A percentile compares a stretch with the other conserved stretches of the same genome.
Evolutionary conservation across 257 asterid species (phyloP).

Genomic region (Dorcoceras hygrometricum): DNA sequence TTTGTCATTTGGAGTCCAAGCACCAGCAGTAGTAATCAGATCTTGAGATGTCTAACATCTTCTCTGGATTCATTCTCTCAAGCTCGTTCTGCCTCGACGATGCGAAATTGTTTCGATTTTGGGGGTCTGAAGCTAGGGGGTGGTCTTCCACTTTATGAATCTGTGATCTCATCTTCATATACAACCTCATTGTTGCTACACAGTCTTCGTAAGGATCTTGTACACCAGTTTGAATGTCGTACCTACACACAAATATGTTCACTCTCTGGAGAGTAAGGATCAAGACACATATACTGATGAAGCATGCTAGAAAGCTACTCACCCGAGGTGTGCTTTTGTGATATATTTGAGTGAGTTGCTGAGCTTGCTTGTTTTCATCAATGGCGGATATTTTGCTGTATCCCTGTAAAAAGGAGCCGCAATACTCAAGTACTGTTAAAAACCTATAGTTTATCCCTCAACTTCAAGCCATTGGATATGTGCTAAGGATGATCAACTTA

Average conservation of each 20-base stretch:
- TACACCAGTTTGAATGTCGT: slow-evolving; percentile 71
- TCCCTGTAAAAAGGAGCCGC: slow-evolving; percentile 49
- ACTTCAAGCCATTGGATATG: background rate
- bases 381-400: slow-evolving; percentile 75
- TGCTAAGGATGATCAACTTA: background rate
- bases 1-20: slow-evolving; percentile 46
- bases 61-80: slow-evolving; percentile 78
- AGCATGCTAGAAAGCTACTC: slow-evolving; percentile 28
- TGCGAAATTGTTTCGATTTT: slow-evolving; percentile 67
- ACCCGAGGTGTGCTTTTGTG: slow-evolving; percentile 81
- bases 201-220: slow-evolving; percentile 95
- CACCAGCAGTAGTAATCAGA: slow-evolving; percentile 94
- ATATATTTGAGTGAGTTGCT: slow-evolving; percentile 83
- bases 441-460: background rate
- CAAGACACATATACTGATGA: background rate
- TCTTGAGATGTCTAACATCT: slow-evolving; percentile 65
- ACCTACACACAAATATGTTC: slow-evolving; percentile 34
- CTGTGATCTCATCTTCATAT: slow-evolving; percentile 73
- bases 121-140: slow-evolving; percentile 67
- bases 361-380: slow-evolving; percentile 92
- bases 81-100: slow-evolving; percentile 74
- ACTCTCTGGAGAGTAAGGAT: background rate
- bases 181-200: slow-evolving; percentile 74
- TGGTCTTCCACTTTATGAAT: slow-evolving; percentile 50
- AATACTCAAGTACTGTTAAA: slow-evolving; percentile 11